phyloP scores from a whole-genome alignment of 129 eudicot genomes.

The Logfia minima region DNA sequence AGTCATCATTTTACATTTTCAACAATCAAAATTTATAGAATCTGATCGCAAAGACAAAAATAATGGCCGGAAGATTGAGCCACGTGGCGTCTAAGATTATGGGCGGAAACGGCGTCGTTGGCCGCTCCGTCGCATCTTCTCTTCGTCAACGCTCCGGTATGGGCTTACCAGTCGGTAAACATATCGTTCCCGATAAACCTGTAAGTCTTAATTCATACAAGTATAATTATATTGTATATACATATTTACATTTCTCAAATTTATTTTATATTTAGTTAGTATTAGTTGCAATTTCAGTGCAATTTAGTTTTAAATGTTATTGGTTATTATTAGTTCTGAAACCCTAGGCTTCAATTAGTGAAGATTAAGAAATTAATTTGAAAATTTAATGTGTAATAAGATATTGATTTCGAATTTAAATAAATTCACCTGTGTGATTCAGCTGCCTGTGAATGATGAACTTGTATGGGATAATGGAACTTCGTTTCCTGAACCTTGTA shows the following conservation, averaged over 20 bases:
- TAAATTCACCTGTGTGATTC: neutral
- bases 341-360: conserved; percentile 31
- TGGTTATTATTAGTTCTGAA: neutral
- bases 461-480: conserved; percentile 95
- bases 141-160: conserved; percentile 93
- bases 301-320: too few species aligned
- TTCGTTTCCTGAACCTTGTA: conserved; percentile 87
- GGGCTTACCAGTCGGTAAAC: conserved; percentile 98
- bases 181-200: conserved; percentile 88
- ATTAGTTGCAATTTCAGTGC: neutral
- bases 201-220: conserved; percentile 33
- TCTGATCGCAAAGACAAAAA: conserved; percentile 31
- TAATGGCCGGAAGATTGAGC: conserved; percentile 86
- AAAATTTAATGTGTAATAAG: neutral
- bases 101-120: conserved; percentile 79
- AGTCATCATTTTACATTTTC: neutral
- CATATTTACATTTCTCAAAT: neutral
- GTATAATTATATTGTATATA: neutral
- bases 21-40: conserved; percentile 9
- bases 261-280: neutral
- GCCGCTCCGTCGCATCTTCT: conserved; percentile 68
- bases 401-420: neutral
- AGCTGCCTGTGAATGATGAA: conserved; percentile 90
- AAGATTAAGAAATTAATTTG: neutral
- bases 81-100: conserved; percentile 66